These are phyloP conservation scores for Syzygium jambos DNA, from an alignment of 345 rosid genomes.

Conservation along the genomic window DNA sequence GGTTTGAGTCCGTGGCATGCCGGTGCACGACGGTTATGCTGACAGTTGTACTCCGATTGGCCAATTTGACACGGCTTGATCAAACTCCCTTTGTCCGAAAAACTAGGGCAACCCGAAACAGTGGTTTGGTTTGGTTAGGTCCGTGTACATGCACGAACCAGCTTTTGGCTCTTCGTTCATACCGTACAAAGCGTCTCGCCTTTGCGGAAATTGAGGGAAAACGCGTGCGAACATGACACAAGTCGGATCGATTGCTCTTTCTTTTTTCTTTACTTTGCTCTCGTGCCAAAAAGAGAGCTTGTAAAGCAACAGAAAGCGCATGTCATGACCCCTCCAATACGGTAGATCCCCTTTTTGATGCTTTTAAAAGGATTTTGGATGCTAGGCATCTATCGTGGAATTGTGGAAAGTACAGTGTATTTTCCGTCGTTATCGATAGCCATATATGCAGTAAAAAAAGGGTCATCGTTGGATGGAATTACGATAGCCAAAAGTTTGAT, in stretches of 20 bases:
- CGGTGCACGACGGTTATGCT: too few relatives aligned
- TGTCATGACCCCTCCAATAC: not conserved
- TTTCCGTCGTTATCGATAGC: not conserved
- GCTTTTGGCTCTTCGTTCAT: not conserved
- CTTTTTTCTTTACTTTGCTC: not conserved
- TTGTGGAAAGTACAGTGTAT: not conserved
- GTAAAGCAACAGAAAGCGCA: not conserved
- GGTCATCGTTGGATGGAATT: not conserved
- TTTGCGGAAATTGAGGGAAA: not conserved
- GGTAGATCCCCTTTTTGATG: not conserved
- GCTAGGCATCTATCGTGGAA: not conserved
- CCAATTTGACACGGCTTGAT: too few relatives aligned
- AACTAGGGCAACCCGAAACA: not conserved
- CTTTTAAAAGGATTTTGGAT: not conserved
- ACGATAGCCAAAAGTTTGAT: accelerated
- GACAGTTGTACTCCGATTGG: too few relatives aligned
- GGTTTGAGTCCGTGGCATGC: not conserved
- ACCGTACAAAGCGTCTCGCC: not conserved
- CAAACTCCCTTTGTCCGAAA: not conserved
- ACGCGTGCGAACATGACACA: not conserved
- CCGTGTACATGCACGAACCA: not conserved
- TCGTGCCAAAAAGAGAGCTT: not conserved
- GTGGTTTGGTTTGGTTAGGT: not conserved
- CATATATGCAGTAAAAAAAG: not conserved
- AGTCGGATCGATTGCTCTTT: not conserved